A percentile compares a stretch with the other conserved stretches of the same genome.
Conservation (phyloP, 2,329 filamentous ascomycete species). For the Arthrinium puccinioides region DNA sequence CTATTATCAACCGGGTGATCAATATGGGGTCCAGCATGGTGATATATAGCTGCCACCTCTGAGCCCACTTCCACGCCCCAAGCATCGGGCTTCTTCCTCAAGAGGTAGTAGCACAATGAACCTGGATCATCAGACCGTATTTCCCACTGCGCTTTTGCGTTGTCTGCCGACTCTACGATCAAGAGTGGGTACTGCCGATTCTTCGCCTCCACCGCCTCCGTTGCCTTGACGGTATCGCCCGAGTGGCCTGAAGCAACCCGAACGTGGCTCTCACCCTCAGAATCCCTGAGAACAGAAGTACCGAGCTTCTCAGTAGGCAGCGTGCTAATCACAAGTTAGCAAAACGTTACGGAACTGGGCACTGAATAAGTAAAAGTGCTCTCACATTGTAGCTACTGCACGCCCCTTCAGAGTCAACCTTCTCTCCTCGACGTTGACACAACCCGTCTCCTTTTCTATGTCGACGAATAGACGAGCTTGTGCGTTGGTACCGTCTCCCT, state of each 20-base stretch:
- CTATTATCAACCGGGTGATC: constrained; percentile 7
- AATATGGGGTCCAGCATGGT: constrained; percentile 8
- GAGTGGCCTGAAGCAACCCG: no score
- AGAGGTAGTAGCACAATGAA: not conserved
- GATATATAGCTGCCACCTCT: constrained; percentile 8
- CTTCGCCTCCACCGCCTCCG: not conserved
- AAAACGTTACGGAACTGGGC: no score
- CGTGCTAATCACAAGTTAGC: no score
- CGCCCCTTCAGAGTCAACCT: not conserved
- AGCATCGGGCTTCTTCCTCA: not conserved
- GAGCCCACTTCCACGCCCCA: not conserved
- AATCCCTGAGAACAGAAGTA: no score
- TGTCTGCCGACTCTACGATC: not conserved
- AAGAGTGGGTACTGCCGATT: not conserved
- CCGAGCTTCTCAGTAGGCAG: no score
- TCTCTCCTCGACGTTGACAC: constrained; percentile 2
- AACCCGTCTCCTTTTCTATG: not conserved
- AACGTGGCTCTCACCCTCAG: no score
- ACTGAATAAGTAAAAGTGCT: no score
- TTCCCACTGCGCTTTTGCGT: not conserved
- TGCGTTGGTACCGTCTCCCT: constrained; percentile 7
- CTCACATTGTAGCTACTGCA: not conserved
- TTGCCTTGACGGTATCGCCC: no score
- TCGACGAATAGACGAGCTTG: constrained; percentile 9
- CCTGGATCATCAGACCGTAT: not conserved